Conservation (phyloP, 2,329 filamentous ascomycete genomes). For the Aquanectria penicillioides region DNA sequence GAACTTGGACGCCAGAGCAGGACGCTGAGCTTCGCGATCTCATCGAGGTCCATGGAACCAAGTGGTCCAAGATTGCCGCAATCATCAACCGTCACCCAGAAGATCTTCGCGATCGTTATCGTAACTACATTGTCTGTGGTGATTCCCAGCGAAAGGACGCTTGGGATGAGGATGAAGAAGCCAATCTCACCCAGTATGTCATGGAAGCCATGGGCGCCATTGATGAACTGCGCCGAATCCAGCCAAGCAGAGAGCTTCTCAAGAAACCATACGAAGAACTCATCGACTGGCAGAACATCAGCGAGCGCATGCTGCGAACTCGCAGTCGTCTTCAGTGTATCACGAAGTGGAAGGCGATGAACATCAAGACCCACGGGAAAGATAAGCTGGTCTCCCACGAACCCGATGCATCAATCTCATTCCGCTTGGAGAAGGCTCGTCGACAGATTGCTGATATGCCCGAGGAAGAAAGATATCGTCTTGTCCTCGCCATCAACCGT, state of each 20-base stretch:
- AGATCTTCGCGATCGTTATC: slow-evolving; percentile 76
- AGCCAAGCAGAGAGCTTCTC: slow-evolving; percentile 44
- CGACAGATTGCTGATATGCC: slow-evolving; percentile 54
- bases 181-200: slow-evolving; percentile 61
- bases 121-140: slow-evolving; percentile 72
- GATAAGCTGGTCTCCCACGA: slow-evolving; percentile 46
- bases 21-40: slow-evolving; percentile 49
- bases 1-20: slow-evolving; percentile 54
- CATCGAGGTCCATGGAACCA: slow-evolving; percentile 52
- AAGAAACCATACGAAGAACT: slow-evolving; percentile 60
- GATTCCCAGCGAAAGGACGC: slow-evolving; percentile 60
- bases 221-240: slow-evolving; percentile 48
- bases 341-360: slow-evolving; percentile 70
- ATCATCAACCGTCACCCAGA: slow-evolving; percentile 71
- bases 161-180: slow-evolving; percentile 72
- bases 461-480: slow-evolving; percentile 54
- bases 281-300: slow-evolving; percentile 74
- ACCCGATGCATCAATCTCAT: slow-evolving; percentile 50
- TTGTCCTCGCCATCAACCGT: slow-evolving; percentile 56
- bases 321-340: slow-evolving; percentile 75
- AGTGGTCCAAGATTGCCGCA: slow-evolving; percentile 71
- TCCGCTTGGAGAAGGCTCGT: slow-evolving; percentile 55
- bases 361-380: slow-evolving; percentile 46
- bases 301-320: slow-evolving; percentile 67
- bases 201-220: slow-evolving; percentile 61